phyloP scores from a whole-genome alignment of 2,329 filamentous ascomycete species.

The Tricladium varicosporioides region DNA sequence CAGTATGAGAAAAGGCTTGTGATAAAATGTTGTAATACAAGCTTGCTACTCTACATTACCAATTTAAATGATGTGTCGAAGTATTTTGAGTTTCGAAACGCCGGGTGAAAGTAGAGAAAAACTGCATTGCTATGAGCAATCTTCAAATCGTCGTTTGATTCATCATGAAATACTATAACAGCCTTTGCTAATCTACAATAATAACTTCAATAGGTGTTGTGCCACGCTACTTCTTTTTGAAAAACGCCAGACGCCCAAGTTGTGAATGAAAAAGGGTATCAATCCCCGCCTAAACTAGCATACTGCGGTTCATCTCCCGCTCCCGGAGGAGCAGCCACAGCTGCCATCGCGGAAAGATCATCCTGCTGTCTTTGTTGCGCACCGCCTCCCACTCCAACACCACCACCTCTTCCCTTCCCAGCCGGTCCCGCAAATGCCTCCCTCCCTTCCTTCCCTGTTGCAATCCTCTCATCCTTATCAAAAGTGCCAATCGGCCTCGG shows the following conservation, averaged over 20 bases:
- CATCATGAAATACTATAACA: no score
- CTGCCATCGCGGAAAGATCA: constrained; percentile 32
- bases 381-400: constrained; percentile 26
- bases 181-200: no score
- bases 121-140: no score
- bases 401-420: constrained; percentile 33
- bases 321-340: constrained; percentile 77
- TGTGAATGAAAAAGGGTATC: no score
- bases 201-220: no score
- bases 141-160: no score
- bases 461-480: constrained; percentile 79
- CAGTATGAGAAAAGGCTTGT: neutral
- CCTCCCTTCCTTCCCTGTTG: constrained; percentile 77
- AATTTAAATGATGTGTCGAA: no score
- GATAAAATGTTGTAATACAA: neutral
- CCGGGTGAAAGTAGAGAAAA: no score
- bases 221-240: neutral
- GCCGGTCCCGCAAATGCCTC: constrained; percentile 51
- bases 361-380: constrained; percentile 25
- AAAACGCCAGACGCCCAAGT: constrained; percentile 32
- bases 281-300: constrained; percentile 81
- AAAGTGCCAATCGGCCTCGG: constrained; percentile 90
- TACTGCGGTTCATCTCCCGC: constrained; percentile 71
- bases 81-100: no score
- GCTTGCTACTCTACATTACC: neutral